Evolutionary conservation across 495 filamentous ascomycete genomes (phyloP).

Genomic region (Choiromyces venosus): DNA sequence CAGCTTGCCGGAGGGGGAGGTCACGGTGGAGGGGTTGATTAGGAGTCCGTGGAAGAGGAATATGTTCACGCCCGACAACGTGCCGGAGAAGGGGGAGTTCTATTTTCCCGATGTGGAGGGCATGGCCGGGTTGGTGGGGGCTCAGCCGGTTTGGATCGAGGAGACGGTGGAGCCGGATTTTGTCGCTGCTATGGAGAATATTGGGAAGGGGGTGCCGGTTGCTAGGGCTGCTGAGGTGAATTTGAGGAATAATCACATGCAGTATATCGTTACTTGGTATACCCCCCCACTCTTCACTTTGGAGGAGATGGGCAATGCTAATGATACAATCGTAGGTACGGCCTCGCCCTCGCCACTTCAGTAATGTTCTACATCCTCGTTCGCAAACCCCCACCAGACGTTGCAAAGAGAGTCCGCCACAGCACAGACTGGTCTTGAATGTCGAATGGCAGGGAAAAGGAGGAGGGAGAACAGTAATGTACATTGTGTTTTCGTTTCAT

Average conservation of each 20-base stretch:
- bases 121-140: slow-evolving; percentile 82
- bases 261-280: slow-evolving; percentile 98
- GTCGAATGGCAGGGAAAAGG: neutral
- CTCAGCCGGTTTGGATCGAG: slow-evolving; percentile 89
- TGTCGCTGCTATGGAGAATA: slow-evolving; percentile 62
- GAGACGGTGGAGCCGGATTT: slow-evolving; percentile 86
- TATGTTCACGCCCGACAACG: slow-evolving; percentile 88
- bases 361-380: slow-evolving; percentile 95
- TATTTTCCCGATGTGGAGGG: slow-evolving; percentile 90
- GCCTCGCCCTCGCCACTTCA: slow-evolving; percentile 74
- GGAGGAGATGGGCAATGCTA: neutral
- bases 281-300: slow-evolving; percentile 35
- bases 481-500: neutral
- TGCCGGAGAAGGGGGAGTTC: slow-evolving; percentile 73
- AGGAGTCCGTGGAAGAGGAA: slow-evolving; percentile 93
- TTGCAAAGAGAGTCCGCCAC: slow-evolving; percentile 67
- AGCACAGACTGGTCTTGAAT: slow-evolving; percentile 65
- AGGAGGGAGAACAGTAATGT: neutral
- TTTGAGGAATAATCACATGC: slow-evolving; percentile 88
- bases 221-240: slow-evolving; percentile 88
- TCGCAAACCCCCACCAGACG: slow-evolving; percentile 70
- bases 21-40: slow-evolving; percentile 76
- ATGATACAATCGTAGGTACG: slow-evolving; percentile 60
- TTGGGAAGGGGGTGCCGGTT: slow-evolving; percentile 80
- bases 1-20: slow-evolving; percentile 58